phyloP scores from a whole-genome alignment of 164 flowering plant genomes.

The Tinospora cordifolia region DNA sequence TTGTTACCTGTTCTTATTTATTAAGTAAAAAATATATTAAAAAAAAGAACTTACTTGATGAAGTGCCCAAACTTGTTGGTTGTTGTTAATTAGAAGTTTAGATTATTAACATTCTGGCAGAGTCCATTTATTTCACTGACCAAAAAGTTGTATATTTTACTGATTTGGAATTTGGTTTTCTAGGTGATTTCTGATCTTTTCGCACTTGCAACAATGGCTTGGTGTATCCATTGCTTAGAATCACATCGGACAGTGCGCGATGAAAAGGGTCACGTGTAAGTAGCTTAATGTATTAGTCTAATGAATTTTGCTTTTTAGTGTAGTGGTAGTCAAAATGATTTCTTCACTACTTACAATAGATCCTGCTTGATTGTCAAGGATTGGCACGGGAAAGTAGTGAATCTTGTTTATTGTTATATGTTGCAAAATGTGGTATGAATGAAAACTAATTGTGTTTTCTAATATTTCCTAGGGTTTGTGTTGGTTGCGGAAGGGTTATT shows the following conservation, averaged over 20 bases:
- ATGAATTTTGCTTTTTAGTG: background rate
- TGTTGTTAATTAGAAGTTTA: no score
- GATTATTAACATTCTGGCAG: no score
- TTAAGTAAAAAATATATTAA: no score
- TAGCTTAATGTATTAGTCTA: background rate
- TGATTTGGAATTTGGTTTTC: background rate
- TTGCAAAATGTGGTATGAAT: no score
- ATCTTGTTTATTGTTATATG: background rate
- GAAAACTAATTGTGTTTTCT: background rate
- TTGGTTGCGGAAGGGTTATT: conserved; percentile 19
- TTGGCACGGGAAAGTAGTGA: background rate
- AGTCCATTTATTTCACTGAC: no score
- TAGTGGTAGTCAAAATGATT: background rate
- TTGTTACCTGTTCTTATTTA: no score
- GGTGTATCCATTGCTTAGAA: conserved; percentile 12
- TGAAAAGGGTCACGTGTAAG: conserved; percentile 12
- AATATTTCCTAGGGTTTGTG: conserved; percentile 15
- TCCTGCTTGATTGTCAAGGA: background rate
- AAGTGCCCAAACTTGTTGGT: no score
- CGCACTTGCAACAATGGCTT: conserved; percentile 9
- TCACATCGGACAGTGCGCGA: background rate
- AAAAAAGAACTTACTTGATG: no score
- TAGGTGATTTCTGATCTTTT: background rate
- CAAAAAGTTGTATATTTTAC: no score
- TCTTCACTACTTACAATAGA: no score